Evolutionary conservation across 805 yeast species (phyloP), one percentile per base, ranked within the genome.

Genomic region (Wickerhamomyces alni): DNA sequence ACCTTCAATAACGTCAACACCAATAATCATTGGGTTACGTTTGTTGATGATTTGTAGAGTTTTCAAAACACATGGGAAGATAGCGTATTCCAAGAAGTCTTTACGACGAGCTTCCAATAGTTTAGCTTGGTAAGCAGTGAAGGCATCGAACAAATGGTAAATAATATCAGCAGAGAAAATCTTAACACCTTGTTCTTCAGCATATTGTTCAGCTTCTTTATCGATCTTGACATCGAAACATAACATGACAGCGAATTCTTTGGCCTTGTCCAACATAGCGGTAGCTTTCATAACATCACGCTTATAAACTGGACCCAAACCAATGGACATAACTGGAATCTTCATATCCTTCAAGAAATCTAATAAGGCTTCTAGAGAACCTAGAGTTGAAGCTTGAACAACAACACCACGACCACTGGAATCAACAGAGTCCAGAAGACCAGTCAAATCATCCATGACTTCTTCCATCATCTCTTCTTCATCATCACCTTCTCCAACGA

Each of bases 1-100:
- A 57, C 99, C 99, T 60, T 93, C 98, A 33, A 77, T 63, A 44
- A 93, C 95, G 61, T 93, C 99, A 43, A 93, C 98, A 79, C 99
- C 99, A 58, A 93, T 86, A 59, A 93, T 89, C 98, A 93, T 93
- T 46, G 99, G 99, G 63, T 89, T 87, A 68, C 99, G 86, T 71
- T 91, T 91, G 80, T 93, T 93, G 64, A 93, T 93, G 59, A 93
- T 87, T 70, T 93, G 98, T 51, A 93, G 65, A 15, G 97, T 93
- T 66, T 87, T 86, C 68, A 93, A 68, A 26, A 91, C 96, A 72
- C 94, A 84, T 53, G 99, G 99, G 80, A 80, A 89, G 36, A 85
- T 84, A 35, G 98, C 99, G 54, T 75, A 84, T 54, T 81, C 91
- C 66, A 82, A 70, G 66, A 83, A 85, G 50, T 87, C 95, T 61